These are phyloP conservation scores for Eleusine coracana DNA, from an alignment of 176 grass and related monocot genomes.

Conservation along the genomic window DNA sequence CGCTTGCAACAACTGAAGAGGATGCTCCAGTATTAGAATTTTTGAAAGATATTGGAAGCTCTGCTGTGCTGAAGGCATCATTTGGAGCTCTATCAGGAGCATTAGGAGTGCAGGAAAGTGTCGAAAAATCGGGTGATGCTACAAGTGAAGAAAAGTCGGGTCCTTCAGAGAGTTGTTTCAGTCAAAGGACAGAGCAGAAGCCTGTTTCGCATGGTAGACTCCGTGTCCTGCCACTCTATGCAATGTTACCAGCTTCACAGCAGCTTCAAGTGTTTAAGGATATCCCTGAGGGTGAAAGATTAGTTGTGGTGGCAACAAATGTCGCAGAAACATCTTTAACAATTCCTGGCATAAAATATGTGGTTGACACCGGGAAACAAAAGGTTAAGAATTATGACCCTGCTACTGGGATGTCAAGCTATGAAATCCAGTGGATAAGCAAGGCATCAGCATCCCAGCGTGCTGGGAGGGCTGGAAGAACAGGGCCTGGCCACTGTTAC, in stretches of 20 bases:
- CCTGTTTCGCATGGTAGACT: constrained; percentile 44
- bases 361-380: constrained; percentile 96
- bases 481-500: constrained; percentile 94
- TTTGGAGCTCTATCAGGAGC: constrained; percentile 73
- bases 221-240: constrained; percentile 84
- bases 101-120: constrained; percentile 26
- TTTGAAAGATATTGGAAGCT: constrained; percentile 55
- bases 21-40: constrained; percentile 63
- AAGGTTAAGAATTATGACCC: constrained; percentile 91
- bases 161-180: constrained; percentile 28
- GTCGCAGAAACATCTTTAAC: constrained; percentile 97
- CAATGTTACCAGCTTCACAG: constrained; percentile 88
- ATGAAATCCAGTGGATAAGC: constrained; percentile 96
- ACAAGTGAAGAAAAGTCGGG: constrained; percentile 32
- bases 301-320: constrained; percentile 97
- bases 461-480: constrained; percentile 89
- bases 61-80: constrained; percentile 73
- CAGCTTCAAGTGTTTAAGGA: constrained; percentile 88
- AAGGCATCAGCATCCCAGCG: constrained; percentile 93
- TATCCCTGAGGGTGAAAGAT: constrained; percentile 73
- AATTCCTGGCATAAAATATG: constrained; percentile 93
- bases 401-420: constrained; percentile 73
- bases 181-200: constrained; percentile 24
- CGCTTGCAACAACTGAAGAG: constrained; percentile 48
- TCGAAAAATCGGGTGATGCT: constrained; percentile 32